Percentiles rank a stretch among this genome's conserved stretches.
Conservation (phyloP, 2,329 filamentous ascomycete species). For the Colletotrichum lini region DNA sequence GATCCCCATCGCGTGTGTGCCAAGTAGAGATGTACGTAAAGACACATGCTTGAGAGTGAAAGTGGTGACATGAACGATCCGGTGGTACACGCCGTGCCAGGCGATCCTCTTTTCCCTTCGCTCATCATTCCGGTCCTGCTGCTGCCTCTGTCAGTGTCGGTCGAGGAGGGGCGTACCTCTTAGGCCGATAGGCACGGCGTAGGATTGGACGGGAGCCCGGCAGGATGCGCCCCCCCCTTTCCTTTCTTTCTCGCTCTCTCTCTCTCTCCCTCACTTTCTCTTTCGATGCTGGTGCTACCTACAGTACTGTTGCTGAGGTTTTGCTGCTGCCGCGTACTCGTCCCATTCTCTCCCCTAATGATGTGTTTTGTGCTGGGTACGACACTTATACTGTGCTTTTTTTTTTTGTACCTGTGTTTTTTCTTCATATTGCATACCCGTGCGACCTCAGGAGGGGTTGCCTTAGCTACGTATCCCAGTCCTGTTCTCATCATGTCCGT, state of each 20-base stretch:
- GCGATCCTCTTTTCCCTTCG: background rate
- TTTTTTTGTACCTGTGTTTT: too few relatives aligned
- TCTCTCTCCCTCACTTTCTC: too few relatives aligned
- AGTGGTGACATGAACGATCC: slow-evolving; percentile 1
- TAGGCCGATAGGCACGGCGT: background rate
- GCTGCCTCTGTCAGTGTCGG: background rate
- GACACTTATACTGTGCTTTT: too few relatives aligned
- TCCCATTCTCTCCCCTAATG: background rate
- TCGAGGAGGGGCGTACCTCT: background rate
- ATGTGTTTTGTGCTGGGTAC: too few relatives aligned
- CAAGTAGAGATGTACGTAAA: background rate
- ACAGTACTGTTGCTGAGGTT: background rate
- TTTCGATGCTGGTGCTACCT: too few relatives aligned
- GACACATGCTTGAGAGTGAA: background rate
- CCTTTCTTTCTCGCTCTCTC: too few relatives aligned
- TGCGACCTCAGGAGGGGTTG: too few relatives aligned
- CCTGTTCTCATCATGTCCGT: background rate
- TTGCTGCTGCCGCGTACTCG: background rate
- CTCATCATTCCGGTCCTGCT: background rate
- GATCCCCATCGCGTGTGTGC: background rate
- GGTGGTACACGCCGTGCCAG: background rate
- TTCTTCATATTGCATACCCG: too few relatives aligned
- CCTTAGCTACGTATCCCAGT: background rate
- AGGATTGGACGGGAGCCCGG: background rate
- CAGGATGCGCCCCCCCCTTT: background rate